Base-by-base conservation (phyloP, 495 filamentous ascomycete species). In the Penicillium lagena region DNA sequence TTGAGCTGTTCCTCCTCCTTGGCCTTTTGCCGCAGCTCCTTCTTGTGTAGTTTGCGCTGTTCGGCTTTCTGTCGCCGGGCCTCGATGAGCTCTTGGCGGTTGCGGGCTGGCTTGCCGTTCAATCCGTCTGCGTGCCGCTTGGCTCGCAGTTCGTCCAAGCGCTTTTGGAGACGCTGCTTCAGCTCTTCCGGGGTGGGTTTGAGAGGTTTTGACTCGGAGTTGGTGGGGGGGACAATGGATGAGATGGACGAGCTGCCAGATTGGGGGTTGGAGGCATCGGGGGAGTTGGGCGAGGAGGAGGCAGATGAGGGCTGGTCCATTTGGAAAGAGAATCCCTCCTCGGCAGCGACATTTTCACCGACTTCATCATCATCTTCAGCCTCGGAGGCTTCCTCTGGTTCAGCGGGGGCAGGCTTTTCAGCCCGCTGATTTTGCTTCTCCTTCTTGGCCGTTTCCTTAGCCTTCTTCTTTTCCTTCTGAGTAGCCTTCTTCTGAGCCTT, bases 1-100 rank as follows among this genome's bases (percentile, higher is more conserved):
- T 79, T 76, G 14, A 66, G 74, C 42, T 85, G 77, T 55, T 90
- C 87, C 53, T 89, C 86, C 43, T 84, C 75, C 60, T 85, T 89
- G 27, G 83, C 83, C 43, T 86, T 77, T 48, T 75, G 72, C 11
- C 90, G 75, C 36, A 87, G 58, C 38, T 87, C 82, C 59, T 94
- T 90, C 68, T 95, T 97, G 62, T 89, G 85, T 32, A 82, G 81
- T 62, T 86, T 89, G 35, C 89, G 83, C 53, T 87, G 76, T 40
- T 86, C 81, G 59, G 91, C 88, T 67, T 95, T 96, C 58, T 85
- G 80, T 40, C 91, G 80, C 4, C 93, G 80, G 12, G 85, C 74
- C 63, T 96, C 94, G 52, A 98, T 85, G 2, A 98, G 76, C 50
- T 96, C 90, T 66, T 93, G 83, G 39, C 90, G 76, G 44, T 82